Conservation (phyloP, 257 asterid genomes). For the Salvia rosmarinus region DNA sequence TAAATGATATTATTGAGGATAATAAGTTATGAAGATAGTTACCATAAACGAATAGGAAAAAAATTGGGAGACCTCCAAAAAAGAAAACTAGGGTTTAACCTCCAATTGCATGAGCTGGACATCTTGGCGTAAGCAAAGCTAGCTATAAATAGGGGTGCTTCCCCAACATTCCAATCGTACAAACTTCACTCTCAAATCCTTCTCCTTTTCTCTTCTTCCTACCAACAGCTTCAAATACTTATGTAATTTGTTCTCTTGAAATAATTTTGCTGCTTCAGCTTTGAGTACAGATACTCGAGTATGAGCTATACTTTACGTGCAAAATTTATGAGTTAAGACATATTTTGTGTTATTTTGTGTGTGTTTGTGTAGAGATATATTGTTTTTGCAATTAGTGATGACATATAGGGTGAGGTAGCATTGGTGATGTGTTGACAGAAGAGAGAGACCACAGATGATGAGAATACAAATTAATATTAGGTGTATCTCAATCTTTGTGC, state of each 20-base stretch:
- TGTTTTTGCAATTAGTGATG: background rate
- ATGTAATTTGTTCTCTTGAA: background rate
- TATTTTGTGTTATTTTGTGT: background rate
- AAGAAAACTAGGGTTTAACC: too few species aligned
- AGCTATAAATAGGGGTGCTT: conserved; percentile 31
- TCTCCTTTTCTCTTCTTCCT: background rate
- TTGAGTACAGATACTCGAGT: too few species aligned
- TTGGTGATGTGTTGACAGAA: conserved; percentile 54
- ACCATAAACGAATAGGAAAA: too few species aligned
- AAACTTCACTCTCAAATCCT: background rate
- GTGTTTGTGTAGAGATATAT: background rate
- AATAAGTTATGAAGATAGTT: too few species aligned
- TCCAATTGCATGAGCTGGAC: background rate
- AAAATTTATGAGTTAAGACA: too few species aligned
- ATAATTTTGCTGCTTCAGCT: background rate
- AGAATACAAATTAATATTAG: conserved; percentile 21
- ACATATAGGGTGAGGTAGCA: conserved; percentile 4
- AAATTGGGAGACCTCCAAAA: too few species aligned
- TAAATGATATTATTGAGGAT: too few species aligned
- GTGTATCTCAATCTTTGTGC: conserved; percentile 42
- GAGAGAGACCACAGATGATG: conserved; percentile 63
- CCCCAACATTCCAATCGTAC: background rate
- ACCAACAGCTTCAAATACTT: background rate
- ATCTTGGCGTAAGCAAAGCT: background rate
- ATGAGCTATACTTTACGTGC: too few species aligned